Base-by-base conservation (phyloP, 192 early-diverging fungal genomes). In the Coemansia sp. region DNA sequence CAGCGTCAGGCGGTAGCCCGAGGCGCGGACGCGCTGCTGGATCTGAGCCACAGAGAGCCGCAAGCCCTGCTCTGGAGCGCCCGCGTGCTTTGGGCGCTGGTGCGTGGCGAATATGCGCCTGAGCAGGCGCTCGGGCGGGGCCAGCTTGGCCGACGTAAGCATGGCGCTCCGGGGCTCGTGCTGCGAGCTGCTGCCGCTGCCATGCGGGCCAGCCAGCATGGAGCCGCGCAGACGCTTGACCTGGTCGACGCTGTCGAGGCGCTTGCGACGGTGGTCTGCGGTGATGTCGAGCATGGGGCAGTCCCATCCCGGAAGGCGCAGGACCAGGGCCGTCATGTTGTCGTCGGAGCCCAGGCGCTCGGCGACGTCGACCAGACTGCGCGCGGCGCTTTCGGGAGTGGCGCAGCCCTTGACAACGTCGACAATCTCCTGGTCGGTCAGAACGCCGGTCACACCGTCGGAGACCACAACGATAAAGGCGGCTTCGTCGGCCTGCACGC, bases 391-490 rank as follows among this genome's bases (percentile, higher is more conserved):
- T 0, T 79, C 84, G 19, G 89, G 89, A 36, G 86, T 74, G 35
- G 75, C 59, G 40, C 87, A 85, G 54, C 87, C 75, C 70, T 92
- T 92, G 29, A 84, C 88, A 76, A 84, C 78, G 57, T 92, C 91
- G 57, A 90, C 84, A 14, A 92, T 84, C 67, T 92, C 91, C 60
- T 92, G 91, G 63, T 92, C 85, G 20, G 87, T 87, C 82, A 92
- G 86, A 17, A 90, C 89, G 17, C 87, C 79, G 11, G 87, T 87
- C 42, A 92, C 70, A 0, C 91, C 91, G 68, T 92, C 91, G 15
- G 91, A 88, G 15, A 88, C 76, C n/a, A 90, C 61, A 10, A 87
- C 89, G 56, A 92, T 59, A 57, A 92, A 90, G 2, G 89, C 89
- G 0, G 89, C 87, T 9, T 89, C 83, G n/a, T 82, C 84, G 39